These are phyloP conservation scores for Trichoderma cornu-damae DNA, from an alignment of 2,329 filamentous ascomycete species.

Conservation along the genomic window DNA sequence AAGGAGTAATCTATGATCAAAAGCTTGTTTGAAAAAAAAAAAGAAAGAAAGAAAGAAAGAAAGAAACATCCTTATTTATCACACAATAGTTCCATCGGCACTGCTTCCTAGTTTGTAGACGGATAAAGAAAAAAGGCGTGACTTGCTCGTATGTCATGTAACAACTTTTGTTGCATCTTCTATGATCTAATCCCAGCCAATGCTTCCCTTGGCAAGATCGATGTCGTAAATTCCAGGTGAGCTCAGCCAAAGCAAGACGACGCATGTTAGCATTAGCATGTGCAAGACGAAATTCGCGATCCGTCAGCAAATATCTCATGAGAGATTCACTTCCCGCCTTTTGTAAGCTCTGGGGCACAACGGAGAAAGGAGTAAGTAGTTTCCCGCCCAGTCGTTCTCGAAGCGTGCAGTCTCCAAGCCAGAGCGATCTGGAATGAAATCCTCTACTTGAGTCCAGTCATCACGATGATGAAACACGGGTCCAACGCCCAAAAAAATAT, in stretches of 20 bases:
- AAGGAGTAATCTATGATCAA: neutral
- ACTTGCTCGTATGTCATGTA: no score
- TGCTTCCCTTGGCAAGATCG: constrained; percentile 22
- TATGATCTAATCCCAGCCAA: constrained; percentile 14
- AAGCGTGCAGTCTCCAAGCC: constrained; percentile 26
- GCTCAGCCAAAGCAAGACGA: constrained; percentile 25
- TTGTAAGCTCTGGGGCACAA: constrained; percentile 31
- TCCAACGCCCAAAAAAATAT: constrained; percentile 33
- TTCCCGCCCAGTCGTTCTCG: constrained; percentile 24
- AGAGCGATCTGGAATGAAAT: constrained; percentile 38
- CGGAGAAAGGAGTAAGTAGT: constrained; percentile 29
- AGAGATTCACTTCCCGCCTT: constrained; percentile 29
- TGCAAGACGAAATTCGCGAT: constrained; percentile 24
- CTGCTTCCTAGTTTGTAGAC: neutral
- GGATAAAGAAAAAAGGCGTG: no score
- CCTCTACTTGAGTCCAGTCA: constrained; percentile 31
- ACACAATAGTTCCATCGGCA: no score
- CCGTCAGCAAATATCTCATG: neutral
- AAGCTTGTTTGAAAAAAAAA: no score
- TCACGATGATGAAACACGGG: constrained; percentile 31
- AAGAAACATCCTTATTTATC: no score
- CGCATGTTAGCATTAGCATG: constrained; percentile 32
- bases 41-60: no score
- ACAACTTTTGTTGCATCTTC: no score
- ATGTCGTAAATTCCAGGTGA: constrained; percentile 30